A percentile compares a stretch with the other conserved stretches of the same genome.
phyloP scores from a whole-genome alignment of 2,329 filamentous ascomycete genomes.

The Xylaria sp. region DNA sequence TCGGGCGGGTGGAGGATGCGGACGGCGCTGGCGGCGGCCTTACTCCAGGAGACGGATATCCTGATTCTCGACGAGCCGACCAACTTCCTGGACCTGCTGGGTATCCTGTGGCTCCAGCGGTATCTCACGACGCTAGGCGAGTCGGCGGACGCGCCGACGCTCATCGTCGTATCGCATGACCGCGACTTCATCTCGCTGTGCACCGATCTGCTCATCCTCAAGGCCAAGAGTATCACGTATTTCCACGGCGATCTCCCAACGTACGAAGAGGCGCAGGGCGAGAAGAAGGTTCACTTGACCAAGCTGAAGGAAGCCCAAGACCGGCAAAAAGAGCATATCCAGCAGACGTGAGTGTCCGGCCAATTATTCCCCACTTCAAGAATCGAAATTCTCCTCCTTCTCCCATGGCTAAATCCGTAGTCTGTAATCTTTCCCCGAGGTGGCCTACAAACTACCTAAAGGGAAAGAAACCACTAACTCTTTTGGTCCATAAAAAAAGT shows the following conservation, averaged over 20 bases:
- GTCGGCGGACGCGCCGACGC: slow-evolving; percentile 67
- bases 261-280: slow-evolving; percentile 76
- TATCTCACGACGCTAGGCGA: slow-evolving; percentile 72
- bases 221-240: slow-evolving; percentile 75
- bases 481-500: slow-evolving; percentile 1
- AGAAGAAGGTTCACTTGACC: slow-evolving; percentile 73
- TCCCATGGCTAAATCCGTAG: not conserved
- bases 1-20: slow-evolving; percentile 85
- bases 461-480: slow-evolving; percentile 8
- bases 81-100: slow-evolving; percentile 84
- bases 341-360: slow-evolving; percentile 64
- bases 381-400: too few species aligned
- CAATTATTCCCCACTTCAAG: not conserved
- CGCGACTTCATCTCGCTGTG: slow-evolving; percentile 82
- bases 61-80: slow-evolving; percentile 88
- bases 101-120: slow-evolving; percentile 85
- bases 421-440: not conserved
- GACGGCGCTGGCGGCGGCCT: slow-evolving; percentile 70
- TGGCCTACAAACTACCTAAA: too few species aligned
- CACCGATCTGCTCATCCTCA: slow-evolving; percentile 80
- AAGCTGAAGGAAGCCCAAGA: slow-evolving; percentile 87
- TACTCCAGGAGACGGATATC: slow-evolving; percentile 80
- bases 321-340: slow-evolving; percentile 81
- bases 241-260: slow-evolving; percentile 80
- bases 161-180: slow-evolving; percentile 86